phyloP scores from a whole-genome alignment of 148 eudicot species.

The Heliamphora exappendiculata region DNA sequence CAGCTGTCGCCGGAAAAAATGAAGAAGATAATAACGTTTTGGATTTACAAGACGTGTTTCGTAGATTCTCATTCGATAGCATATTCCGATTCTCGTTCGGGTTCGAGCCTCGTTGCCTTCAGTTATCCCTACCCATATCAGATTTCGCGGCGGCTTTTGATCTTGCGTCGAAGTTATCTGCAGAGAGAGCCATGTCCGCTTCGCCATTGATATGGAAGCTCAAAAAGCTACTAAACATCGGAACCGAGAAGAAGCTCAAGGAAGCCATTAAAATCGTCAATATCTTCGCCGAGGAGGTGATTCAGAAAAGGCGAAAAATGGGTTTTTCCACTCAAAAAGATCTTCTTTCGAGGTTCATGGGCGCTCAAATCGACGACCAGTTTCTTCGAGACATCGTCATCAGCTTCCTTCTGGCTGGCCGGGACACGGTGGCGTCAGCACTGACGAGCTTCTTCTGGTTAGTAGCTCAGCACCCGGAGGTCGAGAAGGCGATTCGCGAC shows the following conservation, averaged over 20 bases:
- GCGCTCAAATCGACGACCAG: constrained; percentile 26
- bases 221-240: constrained; percentile 34
- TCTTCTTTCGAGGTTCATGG: constrained; percentile 54
- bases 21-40: neutral
- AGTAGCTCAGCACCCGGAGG: constrained; percentile 37
- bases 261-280: constrained; percentile 34
- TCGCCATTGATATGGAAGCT: constrained; percentile 38
- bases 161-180: constrained; percentile 35
- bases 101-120: constrained; percentile 28
- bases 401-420: constrained; percentile 55
- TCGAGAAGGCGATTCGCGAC: constrained; percentile 26
- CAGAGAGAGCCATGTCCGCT: constrained; percentile 32
- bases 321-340: constrained; percentile 23
- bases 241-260: constrained; percentile 36
- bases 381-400: constrained; percentile 51
- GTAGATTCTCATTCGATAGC: constrained; percentile 40
- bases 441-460: constrained; percentile 44
- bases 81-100: constrained; percentile 53
- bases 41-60: constrained; percentile 40
- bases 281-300: constrained; percentile 30
- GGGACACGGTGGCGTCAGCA: constrained; percentile 60
- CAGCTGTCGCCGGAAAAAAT: too few species aligned
- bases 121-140: constrained; percentile 13
- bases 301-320: constrained; percentile 21
- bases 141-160: constrained; percentile 47